These are phyloP conservation scores for Phoma herbarum DNA, from an alignment of 2,329 filamentous ascomycete species.

Conservation along the genomic window DNA sequence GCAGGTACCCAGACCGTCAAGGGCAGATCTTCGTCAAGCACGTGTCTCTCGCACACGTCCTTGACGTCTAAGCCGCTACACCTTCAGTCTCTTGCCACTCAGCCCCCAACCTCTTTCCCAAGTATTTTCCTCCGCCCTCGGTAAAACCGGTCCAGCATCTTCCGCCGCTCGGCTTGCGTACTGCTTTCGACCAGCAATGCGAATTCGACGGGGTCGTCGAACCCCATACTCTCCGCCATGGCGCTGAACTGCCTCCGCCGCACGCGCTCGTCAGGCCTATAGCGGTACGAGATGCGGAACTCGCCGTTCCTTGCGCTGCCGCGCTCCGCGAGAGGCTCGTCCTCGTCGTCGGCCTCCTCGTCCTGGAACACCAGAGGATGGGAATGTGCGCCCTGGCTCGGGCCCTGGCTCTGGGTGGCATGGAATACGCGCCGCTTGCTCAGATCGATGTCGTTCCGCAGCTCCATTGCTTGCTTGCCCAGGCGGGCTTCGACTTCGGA, in stretches of 20 bases:
- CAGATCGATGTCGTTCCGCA: conserved; percentile 60
- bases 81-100: not conserved
- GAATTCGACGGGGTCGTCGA: conserved; percentile 80
- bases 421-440: conserved; percentile 68
- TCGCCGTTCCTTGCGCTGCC: conserved; percentile 36
- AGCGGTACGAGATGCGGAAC: conserved; percentile 64
- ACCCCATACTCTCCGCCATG: conserved; percentile 84
- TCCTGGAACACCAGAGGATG: conserved; percentile 12
- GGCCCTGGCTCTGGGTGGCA: conserved; percentile 55
- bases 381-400: conserved; percentile 17
- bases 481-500: conserved; percentile 91
- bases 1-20: too few relatives aligned
- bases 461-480: conserved; percentile 76
- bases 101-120: conserved; percentile 8
- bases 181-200: conserved; percentile 89
- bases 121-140: conserved; percentile 65
- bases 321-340: conserved; percentile 29
- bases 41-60: too few relatives aligned
- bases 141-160: conserved; percentile 85
- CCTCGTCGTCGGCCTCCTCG: conserved; percentile 16
- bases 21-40: too few relatives aligned
- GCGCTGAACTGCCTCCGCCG: conserved; percentile 85
- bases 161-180: conserved; percentile 82
- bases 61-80: too few relatives aligned
- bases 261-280: conserved; percentile 78